phyloP scores from a whole-genome alignment of 208 protist species.

The Strigomonas culicis region DNA sequence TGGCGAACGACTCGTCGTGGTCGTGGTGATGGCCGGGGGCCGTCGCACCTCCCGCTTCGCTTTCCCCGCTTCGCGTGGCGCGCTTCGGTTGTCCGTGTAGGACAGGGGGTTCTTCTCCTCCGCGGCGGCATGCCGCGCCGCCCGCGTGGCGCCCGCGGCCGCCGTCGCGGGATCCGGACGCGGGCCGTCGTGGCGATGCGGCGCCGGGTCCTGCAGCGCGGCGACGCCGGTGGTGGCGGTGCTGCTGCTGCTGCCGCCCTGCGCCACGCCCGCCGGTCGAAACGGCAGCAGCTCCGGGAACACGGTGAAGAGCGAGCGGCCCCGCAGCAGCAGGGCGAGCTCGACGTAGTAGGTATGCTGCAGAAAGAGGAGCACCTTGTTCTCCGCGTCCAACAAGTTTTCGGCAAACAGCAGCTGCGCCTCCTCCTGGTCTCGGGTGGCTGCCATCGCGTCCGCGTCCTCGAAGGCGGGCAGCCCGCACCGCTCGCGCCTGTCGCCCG shows the following conservation, averaged over 20 bases:
- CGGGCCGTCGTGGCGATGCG: too few species aligned
- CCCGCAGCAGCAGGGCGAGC: conserved; percentile 32
- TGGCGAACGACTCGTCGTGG: too few species aligned
- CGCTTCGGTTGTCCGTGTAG: neutral
- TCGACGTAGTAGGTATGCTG: conserved; percentile 28
- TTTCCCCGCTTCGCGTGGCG: neutral
- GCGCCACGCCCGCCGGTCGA: neutral
- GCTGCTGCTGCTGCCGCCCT: conserved; percentile 1
- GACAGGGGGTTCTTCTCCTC: neutral
- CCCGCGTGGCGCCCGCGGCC: too few species aligned
- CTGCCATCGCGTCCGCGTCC: too few species aligned
- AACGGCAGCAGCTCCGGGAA: conserved; percentile 23
- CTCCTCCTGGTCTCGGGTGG: too few species aligned
- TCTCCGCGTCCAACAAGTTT: conserved; percentile 13
- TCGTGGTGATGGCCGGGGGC: too few species aligned
- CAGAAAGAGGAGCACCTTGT: conserved; percentile 25
- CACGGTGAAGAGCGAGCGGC: conserved; percentile 26
- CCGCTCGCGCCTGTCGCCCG: conserved; percentile 2
- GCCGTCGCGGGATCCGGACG: too few species aligned
- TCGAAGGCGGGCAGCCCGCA: neutral
- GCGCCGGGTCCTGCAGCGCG: neutral
- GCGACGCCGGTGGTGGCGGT: conserved; percentile 6
- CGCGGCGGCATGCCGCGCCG: neutral
- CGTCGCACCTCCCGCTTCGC: neutral
- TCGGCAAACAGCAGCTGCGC: neutral